Percentiles rank a stretch among this genome's conserved stretches.
These are phyloP conservation scores for Collybia sordida DNA, from an alignment of 768 basidiomycete species.

Conservation along the genomic window DNA sequence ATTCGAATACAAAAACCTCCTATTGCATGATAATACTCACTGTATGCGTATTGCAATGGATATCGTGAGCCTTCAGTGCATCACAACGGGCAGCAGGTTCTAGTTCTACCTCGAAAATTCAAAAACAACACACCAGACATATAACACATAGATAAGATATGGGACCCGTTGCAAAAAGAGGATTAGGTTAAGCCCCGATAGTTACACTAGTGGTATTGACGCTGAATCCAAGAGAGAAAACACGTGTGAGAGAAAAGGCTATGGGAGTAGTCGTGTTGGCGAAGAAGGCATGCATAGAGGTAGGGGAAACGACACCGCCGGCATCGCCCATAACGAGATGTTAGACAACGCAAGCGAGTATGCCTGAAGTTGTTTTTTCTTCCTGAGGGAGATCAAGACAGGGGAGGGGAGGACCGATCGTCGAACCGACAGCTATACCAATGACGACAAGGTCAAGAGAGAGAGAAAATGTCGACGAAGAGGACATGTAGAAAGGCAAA, in stretches of 20 bases:
- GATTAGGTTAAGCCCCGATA: conserved; percentile 58
- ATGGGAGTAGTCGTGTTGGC: conserved; percentile 63
- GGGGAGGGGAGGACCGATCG: too few species aligned
- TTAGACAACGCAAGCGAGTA: conserved; percentile 59
- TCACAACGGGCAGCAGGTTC: conserved; percentile 58
- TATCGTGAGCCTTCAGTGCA: conserved; percentile 49
- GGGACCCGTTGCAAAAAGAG: conserved; percentile 66
- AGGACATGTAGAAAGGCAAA: too few species aligned
- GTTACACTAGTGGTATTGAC: conserved; percentile 74
- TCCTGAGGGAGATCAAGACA: too few species aligned
- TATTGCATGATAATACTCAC: too few species aligned
- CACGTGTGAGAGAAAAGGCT: conserved; percentile 55
- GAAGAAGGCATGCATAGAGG: conserved; percentile 65
- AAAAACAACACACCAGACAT: conserved; percentile 65
- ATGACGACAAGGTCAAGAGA: too few species aligned
- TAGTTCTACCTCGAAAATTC: conserved; percentile 71
- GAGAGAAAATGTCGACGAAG: too few species aligned
- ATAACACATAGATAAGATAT: conserved; percentile 47
- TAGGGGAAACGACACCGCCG: too few species aligned
- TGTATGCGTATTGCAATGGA: conserved; percentile 39
- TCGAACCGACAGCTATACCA: too few species aligned
- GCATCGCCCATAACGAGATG: too few species aligned
- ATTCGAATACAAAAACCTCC: too few species aligned
- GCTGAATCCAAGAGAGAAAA: conserved; percentile 66
- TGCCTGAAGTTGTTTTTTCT: too few species aligned